Conservation (phyloP, 306 rosid genomes). For the Prunus padus region DNA sequence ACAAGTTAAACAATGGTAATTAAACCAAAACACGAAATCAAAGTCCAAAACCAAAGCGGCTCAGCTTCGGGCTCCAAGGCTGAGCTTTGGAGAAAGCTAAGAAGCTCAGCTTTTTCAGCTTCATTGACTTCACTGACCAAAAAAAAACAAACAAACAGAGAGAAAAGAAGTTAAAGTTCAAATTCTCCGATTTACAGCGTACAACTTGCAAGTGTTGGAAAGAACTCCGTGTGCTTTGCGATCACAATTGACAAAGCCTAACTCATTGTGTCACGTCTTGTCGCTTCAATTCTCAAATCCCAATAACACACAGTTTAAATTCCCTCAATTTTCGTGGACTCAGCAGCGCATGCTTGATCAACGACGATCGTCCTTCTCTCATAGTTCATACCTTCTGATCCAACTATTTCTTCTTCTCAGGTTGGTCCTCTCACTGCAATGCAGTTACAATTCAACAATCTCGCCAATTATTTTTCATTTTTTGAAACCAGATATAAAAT, state of each 20-base stretch:
- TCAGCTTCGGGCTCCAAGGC: slow-evolving; percentile 18
- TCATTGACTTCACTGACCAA: too few relatives aligned
- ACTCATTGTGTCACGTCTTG: background rate
- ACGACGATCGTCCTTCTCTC: slow-evolving; percentile 41
- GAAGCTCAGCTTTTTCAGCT: slow-evolving; percentile 19
- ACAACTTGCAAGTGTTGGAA: slow-evolving; percentile 18
- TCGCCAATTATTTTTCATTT: background rate
- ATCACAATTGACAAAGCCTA: slow-evolving; percentile 19
- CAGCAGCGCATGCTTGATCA: slow-evolving; percentile 17
- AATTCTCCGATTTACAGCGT: slow-evolving; percentile 5
- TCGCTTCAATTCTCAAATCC: background rate
- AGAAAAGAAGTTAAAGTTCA: slow-evolving; percentile 6
- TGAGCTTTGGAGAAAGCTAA: slow-evolving; percentile 18
- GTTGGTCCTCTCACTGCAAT: slow-evolving; percentile 37
- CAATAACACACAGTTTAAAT: background rate
- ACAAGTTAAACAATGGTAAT: too few relatives aligned
- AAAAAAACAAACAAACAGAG: too few relatives aligned
- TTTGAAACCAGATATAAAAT: background rate
- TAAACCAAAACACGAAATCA: too few relatives aligned
- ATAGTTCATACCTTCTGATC: slow-evolving; percentile 58
- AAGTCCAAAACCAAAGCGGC: background rate
- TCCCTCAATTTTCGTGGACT: background rate
- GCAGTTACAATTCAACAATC: slow-evolving; percentile 22
- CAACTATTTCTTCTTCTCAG: slow-evolving; percentile 40
- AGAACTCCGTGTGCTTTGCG: slow-evolving; percentile 13